Conservation (phyloP, 768 basidiomycete genomes). For the Gymnopilus dilepis region DNA sequence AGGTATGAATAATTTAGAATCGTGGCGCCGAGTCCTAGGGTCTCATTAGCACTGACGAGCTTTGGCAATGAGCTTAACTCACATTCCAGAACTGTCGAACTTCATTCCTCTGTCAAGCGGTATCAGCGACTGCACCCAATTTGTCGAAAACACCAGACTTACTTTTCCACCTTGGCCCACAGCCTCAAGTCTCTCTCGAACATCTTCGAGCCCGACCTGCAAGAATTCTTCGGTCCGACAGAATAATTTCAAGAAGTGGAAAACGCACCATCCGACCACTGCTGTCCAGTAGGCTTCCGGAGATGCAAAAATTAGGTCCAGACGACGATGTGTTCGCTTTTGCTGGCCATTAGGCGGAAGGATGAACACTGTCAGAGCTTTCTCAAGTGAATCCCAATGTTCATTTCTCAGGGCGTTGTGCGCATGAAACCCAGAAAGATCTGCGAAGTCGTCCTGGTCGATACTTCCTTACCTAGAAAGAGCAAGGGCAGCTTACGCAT, state of each 20-base stretch:
- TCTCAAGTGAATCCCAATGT: constrained; percentile 86
- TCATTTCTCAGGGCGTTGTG: constrained; percentile 58
- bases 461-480: no score
- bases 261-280: constrained; percentile 78
- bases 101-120: constrained; percentile 65
- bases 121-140: not conserved
- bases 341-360: constrained; percentile 47
- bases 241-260: not conserved
- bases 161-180: constrained; percentile 74
- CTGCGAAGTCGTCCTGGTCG: no score
- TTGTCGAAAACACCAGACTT: constrained; percentile 16
- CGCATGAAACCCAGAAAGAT: constrained; percentile 63
- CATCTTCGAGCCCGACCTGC: constrained; percentile 87
- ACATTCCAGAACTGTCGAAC: constrained; percentile 87
- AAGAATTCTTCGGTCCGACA: not conserved
- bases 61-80: constrained; percentile 27
- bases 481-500: constrained; percentile 67
- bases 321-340: constrained; percentile 60
- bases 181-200: constrained; percentile 85
- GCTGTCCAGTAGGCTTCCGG: constrained; percentile 87
- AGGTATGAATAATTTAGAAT: constrained; percentile 64
- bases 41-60: not conserved
- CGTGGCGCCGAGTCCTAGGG: constrained; percentile 62
- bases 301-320: constrained; percentile 85
- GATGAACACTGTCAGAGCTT: constrained; percentile 79